Evolutionary conservation across 495 filamentous ascomycete species (phyloP).

Genomic region (Trypethelium eluteriae): DNA sequence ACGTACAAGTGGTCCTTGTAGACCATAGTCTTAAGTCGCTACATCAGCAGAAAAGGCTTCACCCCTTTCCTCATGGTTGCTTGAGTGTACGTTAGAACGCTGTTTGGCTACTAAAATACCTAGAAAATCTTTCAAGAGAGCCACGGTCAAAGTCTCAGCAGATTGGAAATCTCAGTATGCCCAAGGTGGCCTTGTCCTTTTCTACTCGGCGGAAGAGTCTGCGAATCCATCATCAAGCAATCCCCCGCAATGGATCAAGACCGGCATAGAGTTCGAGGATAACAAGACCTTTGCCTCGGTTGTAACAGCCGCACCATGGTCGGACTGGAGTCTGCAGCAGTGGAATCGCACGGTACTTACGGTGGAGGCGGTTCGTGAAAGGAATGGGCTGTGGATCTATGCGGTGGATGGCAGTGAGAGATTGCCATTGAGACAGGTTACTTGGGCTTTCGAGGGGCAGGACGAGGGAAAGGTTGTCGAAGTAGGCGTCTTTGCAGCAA

Average conservation of each 20-base stretch:
- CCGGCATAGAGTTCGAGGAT: constrained; percentile 1
- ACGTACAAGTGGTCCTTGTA: background rate
- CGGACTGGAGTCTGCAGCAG: background rate
- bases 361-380: background rate
- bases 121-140: background rate
- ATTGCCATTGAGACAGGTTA: background rate
- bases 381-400: background rate
- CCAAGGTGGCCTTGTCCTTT: background rate
- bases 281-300: background rate
- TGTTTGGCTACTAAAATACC: background rate
- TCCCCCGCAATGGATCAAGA: background rate
- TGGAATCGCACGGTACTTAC: background rate
- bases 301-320: background rate
- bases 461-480: background rate
- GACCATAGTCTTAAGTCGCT: background rate
- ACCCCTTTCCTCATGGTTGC: background rate
- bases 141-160: background rate
- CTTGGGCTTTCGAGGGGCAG: constrained; percentile 2
- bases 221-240: background rate
- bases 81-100: background rate
- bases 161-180: constrained; percentile 7
- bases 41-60: background rate
- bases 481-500: background rate
- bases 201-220: background rate
- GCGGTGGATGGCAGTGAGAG: background rate